Conservation (phyloP, 306 rosid genomes). For the Alnus rubra region DNA sequence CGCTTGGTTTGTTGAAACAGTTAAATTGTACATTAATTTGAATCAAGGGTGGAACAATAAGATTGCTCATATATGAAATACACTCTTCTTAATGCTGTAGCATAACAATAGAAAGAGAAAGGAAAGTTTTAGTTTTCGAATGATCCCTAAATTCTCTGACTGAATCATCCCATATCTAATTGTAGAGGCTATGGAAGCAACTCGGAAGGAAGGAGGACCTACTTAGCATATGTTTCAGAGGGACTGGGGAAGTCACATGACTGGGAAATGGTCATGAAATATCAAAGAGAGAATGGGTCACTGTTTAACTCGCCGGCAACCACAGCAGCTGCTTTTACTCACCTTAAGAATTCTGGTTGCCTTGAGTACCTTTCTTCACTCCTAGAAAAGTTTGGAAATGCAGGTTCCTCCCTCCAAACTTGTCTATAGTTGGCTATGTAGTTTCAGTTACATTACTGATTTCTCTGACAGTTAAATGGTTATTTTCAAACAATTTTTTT, state of each 20-base stretch:
- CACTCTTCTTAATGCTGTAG: background rate
- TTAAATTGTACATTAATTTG: background rate
- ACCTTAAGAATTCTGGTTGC: slow-evolving; percentile 57
- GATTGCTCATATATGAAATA: background rate
- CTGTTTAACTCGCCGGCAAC: slow-evolving; percentile 80
- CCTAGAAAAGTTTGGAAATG: slow-evolving; percentile 62
- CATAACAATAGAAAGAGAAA: background rate
- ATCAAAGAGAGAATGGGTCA: slow-evolving; percentile 86
- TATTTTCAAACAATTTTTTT: background rate
- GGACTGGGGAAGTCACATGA: slow-evolving; percentile 57
- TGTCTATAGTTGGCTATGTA: background rate
- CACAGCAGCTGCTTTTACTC: slow-evolving; percentile 69
- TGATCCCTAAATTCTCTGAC: background rate
- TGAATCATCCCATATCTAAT: slow-evolving; percentile 16
- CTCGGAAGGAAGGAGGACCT: slow-evolving; percentile 66
- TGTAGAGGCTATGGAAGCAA: slow-evolving; percentile 47
- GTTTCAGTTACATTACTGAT: slow-evolving; percentile 6
- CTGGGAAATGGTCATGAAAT: slow-evolving; percentile 62
- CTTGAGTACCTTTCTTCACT: slow-evolving; percentile 57
- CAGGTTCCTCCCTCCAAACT: slow-evolving; percentile 45
- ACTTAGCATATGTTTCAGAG: slow-evolving; percentile 77
- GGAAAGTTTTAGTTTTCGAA: background rate
- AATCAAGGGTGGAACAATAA: background rate
- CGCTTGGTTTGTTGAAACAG: background rate
- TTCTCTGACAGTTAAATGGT: slow-evolving; percentile 11